Evolutionary conservation across 352 stramenopile genomes (phyloP), one percentile per base, ranked within the genome.

Genomic region (Pythium chondricola): DNA sequence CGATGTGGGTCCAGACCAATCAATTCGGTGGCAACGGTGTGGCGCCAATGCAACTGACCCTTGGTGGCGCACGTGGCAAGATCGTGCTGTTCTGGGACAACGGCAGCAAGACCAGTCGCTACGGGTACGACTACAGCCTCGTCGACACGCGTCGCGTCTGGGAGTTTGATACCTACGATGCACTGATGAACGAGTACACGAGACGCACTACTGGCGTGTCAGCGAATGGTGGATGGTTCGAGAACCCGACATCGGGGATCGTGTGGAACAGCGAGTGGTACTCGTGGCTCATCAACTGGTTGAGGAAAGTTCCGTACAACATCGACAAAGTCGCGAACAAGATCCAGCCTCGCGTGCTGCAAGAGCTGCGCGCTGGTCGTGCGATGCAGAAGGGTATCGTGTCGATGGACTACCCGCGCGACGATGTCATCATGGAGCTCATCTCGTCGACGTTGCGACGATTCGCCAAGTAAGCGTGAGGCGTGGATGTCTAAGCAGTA

Each of bases 321-420:
- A 45, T 55, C 21, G 27, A 55, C 29, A 47, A 38, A 29, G 48
- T 38, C 8, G 48, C 38, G 27, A 41, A 45, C 14, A 39, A 47
- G 38, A 48, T 55, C n/a, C 40, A 40, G 20, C 20, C 13, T 4
- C 16, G 14, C 1, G 26, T 21, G 21, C 48, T n/a, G n/a, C n/a
- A n/a, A n/a, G n/a, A n/a, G n/a, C n/a, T n/a, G n/a, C n/a, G n/a
- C n/a, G n/a, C n/a, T n/a, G n/a, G n/a, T n/a, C n/a, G n/a, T n/a
- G n/a, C 48, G 2, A 55, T 55, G 48, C 38, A 47, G 20, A 55
- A 47, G 7, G 48, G 48, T 4, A 55, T 55, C n/a, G 48, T 55
- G 10, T 55, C 48, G 27, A 55, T 55, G 38, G 48, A 55, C 14
- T 55, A 35, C 30, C 48, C 48, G 0, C 46, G 37, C 2, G 48